A percentile compares a stretch with the other conserved stretches of the same genome.
Evolutionary conservation across 208 protist species (phyloP).

Genomic region (Leptomonas seymouri): DNA sequence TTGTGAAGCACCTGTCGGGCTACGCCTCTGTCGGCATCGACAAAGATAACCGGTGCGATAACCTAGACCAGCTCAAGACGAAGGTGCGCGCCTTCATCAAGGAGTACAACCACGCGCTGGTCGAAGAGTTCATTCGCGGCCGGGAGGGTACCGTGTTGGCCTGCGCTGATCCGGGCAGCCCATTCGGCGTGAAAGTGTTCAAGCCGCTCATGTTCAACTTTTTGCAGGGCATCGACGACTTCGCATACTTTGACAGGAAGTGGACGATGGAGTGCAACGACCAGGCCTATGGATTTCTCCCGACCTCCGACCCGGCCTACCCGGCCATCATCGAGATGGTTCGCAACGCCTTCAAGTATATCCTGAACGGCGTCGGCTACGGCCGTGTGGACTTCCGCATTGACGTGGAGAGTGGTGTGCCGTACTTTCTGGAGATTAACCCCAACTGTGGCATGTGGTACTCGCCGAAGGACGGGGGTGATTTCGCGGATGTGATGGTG

Average conservation of each 20-base stretch:
- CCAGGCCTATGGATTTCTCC: slow-evolving; percentile 66
- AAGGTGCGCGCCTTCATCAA: slow-evolving; percentile 73
- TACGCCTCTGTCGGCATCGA: slow-evolving; percentile 89
- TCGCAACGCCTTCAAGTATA: slow-evolving; percentile 78
- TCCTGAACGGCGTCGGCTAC: slow-evolving; percentile 89
- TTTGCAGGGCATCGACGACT: slow-evolving; percentile 73
- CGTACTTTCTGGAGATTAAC: slow-evolving; percentile 92
- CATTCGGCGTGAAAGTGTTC: slow-evolving; percentile 82
- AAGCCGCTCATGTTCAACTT: slow-evolving; percentile 89
- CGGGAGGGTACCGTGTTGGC: slow-evolving; percentile 86
- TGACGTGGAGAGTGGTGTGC: slow-evolving; percentile 59
- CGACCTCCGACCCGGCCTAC: slow-evolving; percentile 75
- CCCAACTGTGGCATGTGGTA: slow-evolving; percentile 93
- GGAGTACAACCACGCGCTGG: slow-evolving; percentile 82
- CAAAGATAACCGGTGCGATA: slow-evolving; percentile 86
- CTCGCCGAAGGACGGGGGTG: slow-evolving; percentile 73
- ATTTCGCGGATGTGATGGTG: slow-evolving; percentile 89
- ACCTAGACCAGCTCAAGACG: slow-evolving; percentile 70
- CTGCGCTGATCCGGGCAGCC: slow-evolving; percentile 71
- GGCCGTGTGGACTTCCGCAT: slow-evolving; percentile 90
- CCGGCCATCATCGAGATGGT: slow-evolving; percentile 73
- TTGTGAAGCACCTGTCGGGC: slow-evolving; percentile 88
- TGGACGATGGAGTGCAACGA: slow-evolving; percentile 80
- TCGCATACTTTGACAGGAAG: slow-evolving; percentile 91
- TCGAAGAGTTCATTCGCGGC: slow-evolving; percentile 91